Conservation (phyloP, 148 eudicot genomes). For the Simmondsia chinensis region DNA sequence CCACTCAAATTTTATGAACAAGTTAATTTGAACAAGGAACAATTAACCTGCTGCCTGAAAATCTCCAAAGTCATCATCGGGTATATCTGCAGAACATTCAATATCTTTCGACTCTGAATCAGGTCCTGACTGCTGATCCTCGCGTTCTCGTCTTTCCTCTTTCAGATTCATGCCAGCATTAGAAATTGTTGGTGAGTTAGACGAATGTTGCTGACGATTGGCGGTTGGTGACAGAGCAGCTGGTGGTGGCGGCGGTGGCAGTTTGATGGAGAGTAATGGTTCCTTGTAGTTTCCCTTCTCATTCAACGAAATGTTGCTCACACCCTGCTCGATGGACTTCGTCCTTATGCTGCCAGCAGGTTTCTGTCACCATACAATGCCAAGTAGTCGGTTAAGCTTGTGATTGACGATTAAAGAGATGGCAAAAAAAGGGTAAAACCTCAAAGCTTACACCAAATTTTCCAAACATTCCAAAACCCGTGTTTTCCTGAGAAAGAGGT, state of each 20-base stretch:
- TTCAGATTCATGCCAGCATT: slow-evolving; percentile 17
- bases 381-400: too few species aligned
- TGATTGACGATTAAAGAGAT: too few species aligned
- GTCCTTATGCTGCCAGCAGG: slow-evolving; percentile 35
- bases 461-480: background rate
- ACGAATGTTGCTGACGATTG: slow-evolving; percentile 29
- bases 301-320: slow-evolving; percentile 39
- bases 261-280: slow-evolving; percentile 47
- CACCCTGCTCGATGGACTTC: slow-evolving; percentile 64
- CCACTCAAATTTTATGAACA: too few species aligned
- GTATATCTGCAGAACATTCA: slow-evolving; percentile 33
- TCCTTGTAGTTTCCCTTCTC: slow-evolving; percentile 43
- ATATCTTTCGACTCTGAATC: slow-evolving; percentile 23
- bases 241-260: slow-evolving; percentile 89
- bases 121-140: slow-evolving; percentile 17
- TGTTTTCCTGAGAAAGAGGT: too few species aligned
- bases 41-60: slow-evolving; percentile 71
- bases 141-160: slow-evolving; percentile 10
- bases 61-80: slow-evolving; percentile 93
- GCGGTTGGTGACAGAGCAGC: slow-evolving; percentile 44
- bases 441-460: background rate
- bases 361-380: slow-evolving; percentile 37
- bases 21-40: too few species aligned
- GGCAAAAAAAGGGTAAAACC: background rate
- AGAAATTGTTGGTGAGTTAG: slow-evolving; percentile 19